These are phyloP conservation scores for Ogataea trehaloabstinens DNA, from an alignment of 805 yeast genomes.

Conservation along the genomic window DNA sequence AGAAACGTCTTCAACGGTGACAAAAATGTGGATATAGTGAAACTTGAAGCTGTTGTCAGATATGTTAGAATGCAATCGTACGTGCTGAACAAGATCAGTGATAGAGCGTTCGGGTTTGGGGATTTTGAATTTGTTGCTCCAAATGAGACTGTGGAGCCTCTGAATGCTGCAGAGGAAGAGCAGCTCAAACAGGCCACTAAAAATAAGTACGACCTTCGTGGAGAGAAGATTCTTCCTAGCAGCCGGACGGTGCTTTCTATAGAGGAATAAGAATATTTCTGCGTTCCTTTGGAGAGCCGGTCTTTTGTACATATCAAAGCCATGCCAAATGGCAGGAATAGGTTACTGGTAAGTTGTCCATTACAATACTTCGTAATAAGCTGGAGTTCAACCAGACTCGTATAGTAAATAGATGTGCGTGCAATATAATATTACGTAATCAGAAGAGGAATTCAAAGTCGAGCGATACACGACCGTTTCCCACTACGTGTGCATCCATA, in stretches of 20 bases:
- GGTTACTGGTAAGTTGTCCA: too few relatives aligned
- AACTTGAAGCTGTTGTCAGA: slow-evolving; percentile 84
- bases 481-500: too few relatives aligned
- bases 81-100: slow-evolving; percentile 80
- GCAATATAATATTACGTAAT: too few relatives aligned
- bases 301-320: slow-evolving; percentile 6
- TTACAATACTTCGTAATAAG: too few relatives aligned
- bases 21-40: slow-evolving; percentile 74
- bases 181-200: slow-evolving; percentile 50
- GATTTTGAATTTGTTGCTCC: slow-evolving; percentile 83
- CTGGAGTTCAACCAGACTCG: too few relatives aligned
- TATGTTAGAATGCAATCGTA: slow-evolving; percentile 88
- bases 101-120: slow-evolving; percentile 92
- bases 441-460: too few relatives aligned
- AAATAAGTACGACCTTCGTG: slow-evolving; percentile 50
- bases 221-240: slow-evolving; percentile 54
- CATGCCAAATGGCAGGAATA: slow-evolving; percentile 1
- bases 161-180: slow-evolving; percentile 63
- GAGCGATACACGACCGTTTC: too few relatives aligned
- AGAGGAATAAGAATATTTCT: slow-evolving; percentile 37
- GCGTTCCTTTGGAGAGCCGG: too few relatives aligned
- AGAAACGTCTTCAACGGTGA: slow-evolving; percentile 89
- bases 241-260: slow-evolving; percentile 50
- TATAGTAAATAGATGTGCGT: too few relatives aligned
- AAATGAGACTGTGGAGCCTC: slow-evolving; percentile 68